These are phyloP conservation scores for Ustilago hordei DNA, from an alignment of 1,284 basidiomycete genomes.

Conservation along the genomic window DNA sequence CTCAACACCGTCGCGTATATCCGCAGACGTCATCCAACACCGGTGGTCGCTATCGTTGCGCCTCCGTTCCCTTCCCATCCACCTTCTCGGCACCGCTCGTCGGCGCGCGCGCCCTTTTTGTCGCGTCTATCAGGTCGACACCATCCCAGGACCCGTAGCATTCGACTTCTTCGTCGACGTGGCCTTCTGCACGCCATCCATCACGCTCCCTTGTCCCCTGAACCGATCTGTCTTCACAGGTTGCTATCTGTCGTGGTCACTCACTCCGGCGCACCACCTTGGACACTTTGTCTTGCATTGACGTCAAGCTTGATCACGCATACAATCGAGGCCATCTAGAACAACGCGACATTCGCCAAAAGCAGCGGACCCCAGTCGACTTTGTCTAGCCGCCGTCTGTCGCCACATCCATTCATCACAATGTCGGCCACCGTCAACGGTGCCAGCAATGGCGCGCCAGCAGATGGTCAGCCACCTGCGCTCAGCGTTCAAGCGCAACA, in stretches of 20 bases:
- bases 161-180: conserved; percentile 12
- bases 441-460: conserved; percentile 33
- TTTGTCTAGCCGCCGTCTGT: background rate
- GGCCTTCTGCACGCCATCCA: conserved; percentile 6
- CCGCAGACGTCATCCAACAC: background rate
- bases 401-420: conserved; percentile 4
- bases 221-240: background rate
- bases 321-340: background rate
- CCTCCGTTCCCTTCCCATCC: background rate
- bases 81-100: conserved; percentile 7
- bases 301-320: background rate
- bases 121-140: conserved; percentile 21
- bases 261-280: background rate
- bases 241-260: background rate
- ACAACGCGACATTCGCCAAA: background rate
- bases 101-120: conserved; percentile 20
- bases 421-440: conserved; percentile 54
- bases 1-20: conserved; percentile 9
- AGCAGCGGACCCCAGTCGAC: background rate
- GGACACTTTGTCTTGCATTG: background rate
- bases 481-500: conserved; percentile 58
- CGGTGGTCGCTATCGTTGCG: conserved; percentile 10
- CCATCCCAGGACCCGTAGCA: background rate
- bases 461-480: conserved; percentile 33
- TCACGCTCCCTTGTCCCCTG: conserved; percentile 5